Conservation (phyloP, 2,329 filamentous ascomycete species). For the Fusarium graminum region DNA sequence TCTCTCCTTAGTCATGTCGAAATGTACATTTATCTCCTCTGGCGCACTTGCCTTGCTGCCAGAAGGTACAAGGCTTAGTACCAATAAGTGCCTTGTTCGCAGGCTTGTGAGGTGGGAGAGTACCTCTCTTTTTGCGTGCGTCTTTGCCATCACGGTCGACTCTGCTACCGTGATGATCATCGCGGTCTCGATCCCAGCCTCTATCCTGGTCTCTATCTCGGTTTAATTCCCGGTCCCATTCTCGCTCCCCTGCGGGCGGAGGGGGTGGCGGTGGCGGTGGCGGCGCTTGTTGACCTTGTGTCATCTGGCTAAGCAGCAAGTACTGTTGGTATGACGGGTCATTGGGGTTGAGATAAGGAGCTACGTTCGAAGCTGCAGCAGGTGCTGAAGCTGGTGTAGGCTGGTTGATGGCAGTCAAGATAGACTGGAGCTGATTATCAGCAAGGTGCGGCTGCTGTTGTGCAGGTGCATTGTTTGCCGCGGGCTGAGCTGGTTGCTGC, state of each 20-base stretch:
- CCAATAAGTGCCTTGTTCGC: slow-evolving; percentile 70
- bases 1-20: slow-evolving; percentile 67
- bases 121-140: slow-evolving; percentile 57
- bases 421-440: slow-evolving; percentile 59
- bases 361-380: slow-evolving; percentile 36
- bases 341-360: slow-evolving; percentile 53
- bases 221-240: slow-evolving; percentile 43
- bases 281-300: slow-evolving; percentile 51
- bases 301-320: slow-evolving; percentile 56
- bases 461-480: slow-evolving; percentile 18
- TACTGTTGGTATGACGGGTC: slow-evolving; percentile 59
- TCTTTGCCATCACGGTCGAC: slow-evolving; percentile 55
- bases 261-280: slow-evolving; percentile 45
- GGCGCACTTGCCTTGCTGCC: slow-evolving; percentile 76
- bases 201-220: slow-evolving; percentile 52
- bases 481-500: slow-evolving; percentile 45
- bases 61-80: slow-evolving; percentile 78
- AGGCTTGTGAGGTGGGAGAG: slow-evolving; percentile 58
- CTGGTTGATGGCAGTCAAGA: slow-evolving; percentile 60
- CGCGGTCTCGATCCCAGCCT: slow-evolving; percentile 49
- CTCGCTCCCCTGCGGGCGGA: slow-evolving; percentile 51
- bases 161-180: slow-evolving; percentile 51
- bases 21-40: slow-evolving; percentile 82
- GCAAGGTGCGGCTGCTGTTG: slow-evolving; percentile 51
- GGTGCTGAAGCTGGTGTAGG: slow-evolving; percentile 47